phyloP scores from a whole-genome alignment of 495 filamentous ascomycete species.

The Aspergillus steynii region DNA sequence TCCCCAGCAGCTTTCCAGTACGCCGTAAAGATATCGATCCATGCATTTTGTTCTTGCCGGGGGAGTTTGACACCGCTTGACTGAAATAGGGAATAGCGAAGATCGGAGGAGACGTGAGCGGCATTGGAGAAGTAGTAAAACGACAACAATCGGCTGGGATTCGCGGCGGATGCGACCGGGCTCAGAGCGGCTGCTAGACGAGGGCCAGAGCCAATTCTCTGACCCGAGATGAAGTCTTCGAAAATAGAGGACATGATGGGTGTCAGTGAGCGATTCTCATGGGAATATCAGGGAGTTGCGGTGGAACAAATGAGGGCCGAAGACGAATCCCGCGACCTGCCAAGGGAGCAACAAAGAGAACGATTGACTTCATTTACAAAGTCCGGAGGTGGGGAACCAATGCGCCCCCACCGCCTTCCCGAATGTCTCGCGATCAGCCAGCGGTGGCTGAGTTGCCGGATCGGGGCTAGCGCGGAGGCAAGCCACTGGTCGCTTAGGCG shows the following conservation, averaged over 20 bases:
- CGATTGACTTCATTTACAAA: constrained; percentile 2
- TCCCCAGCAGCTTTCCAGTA: constrained; percentile 82
- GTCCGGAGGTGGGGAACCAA: constrained; percentile 9
- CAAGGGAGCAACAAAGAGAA: not conserved
- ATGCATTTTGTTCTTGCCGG: constrained; percentile 66
- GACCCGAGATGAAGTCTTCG: constrained; percentile 60
- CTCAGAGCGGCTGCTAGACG: constrained; percentile 67
- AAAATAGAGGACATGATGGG: constrained; percentile 63
- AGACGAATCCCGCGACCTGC: not conserved
- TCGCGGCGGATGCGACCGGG: constrained; percentile 57
- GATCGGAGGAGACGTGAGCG: constrained; percentile 58
- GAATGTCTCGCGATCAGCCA: not conserved
- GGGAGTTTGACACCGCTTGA: constrained; percentile 52
- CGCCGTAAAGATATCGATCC: constrained; percentile 77
- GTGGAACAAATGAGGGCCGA: not conserved
- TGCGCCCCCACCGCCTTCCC: not conserved
- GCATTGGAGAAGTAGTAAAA: constrained; percentile 62
- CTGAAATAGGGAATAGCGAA: constrained; percentile 64
- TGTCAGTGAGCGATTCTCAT: not conserved
- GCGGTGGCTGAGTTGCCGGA: constrained; percentile 23
- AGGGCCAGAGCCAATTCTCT: constrained; percentile 57
- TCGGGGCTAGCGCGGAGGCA: constrained; percentile 26
- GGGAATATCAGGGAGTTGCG: not conserved
- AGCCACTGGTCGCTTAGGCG: constrained; percentile 48
- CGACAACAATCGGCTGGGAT: constrained; percentile 57